Evolutionary conservation across 441 rosid genomes (phyloP).

Genomic region (Croton laevigatus): DNA sequence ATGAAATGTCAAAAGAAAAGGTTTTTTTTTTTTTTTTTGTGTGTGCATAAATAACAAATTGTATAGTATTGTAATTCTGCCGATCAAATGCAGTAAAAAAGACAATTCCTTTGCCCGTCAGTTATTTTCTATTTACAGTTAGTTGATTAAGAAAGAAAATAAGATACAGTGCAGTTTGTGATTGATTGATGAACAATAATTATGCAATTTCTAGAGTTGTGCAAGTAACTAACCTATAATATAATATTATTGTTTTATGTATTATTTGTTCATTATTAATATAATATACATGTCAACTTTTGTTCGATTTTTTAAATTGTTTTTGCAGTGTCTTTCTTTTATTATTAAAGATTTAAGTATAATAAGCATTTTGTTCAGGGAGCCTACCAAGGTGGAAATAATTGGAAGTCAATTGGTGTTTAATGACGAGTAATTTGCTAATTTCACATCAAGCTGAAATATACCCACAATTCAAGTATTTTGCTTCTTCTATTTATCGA

Average conservation of each 20-base stretch:
- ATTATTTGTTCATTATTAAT: too few species aligned
- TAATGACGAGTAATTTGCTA: background rate
- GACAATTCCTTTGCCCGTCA: background rate
- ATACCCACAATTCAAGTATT: too few species aligned
- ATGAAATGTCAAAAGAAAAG: background rate
- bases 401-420: background rate
- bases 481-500: too few species aligned
- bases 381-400: background rate
- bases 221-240: too few species aligned
- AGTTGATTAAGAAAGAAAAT: background rate
- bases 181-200: too few species aligned
- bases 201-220: background rate
- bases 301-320: background rate
- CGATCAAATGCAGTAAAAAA: background rate
- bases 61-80: background rate
- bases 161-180: background rate
- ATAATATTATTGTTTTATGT: too few species aligned
- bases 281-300: too few species aligned
- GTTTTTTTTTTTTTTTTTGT: too few species aligned
- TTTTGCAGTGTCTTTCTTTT: background rate
- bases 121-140: background rate
- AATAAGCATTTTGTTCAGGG: background rate
- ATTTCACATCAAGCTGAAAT: too few species aligned
- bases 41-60: too few species aligned
- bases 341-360: background rate